A percentile compares a stretch with the other conserved stretches of the same genome.
phyloP scores from a whole-genome alignment of 2,329 filamentous ascomycete species.

The Cryphonectria nitschkei region DNA sequence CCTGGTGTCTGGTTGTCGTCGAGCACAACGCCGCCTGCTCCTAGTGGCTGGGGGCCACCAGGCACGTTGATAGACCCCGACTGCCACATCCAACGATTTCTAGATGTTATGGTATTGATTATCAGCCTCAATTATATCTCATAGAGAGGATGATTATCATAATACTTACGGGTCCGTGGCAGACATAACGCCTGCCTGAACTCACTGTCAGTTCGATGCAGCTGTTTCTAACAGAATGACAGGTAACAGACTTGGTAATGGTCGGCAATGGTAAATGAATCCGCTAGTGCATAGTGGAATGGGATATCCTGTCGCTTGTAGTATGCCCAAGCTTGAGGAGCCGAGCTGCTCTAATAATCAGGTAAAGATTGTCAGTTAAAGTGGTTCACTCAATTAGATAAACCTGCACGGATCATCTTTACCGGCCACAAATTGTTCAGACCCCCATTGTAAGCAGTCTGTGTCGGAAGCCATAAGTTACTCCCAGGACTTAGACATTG shows the following conservation, averaged over 20 bases:
- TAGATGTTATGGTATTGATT: not conserved
- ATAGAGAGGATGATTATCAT: not conserved
- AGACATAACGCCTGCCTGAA: conserved; percentile 49
- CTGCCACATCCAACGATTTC: conserved; percentile 45
- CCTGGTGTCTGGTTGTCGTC: conserved; percentile 54
- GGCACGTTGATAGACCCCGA: conserved; percentile 53
- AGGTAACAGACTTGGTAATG: conserved; percentile 46
- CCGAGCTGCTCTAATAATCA: conserved; percentile 34
- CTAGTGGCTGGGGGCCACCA: conserved; percentile 41
- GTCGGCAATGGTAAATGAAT: conserved; percentile 57
- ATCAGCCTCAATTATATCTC: too few relatives aligned
- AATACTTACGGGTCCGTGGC: conserved; percentile 47
- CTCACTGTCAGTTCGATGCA: not conserved
- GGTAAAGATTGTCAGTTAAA: not conserved
- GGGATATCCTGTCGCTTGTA: conserved; percentile 54
- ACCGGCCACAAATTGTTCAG: conserved; percentile 55
- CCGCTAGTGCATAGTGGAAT: conserved; percentile 57
- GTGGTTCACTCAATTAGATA: not conserved
- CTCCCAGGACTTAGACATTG: conserved; percentile 56
- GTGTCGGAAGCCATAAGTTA: conserved; percentile 56
- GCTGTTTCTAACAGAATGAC: not conserved
- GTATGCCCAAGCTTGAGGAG: conserved; percentile 56
- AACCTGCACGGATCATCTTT: conserved; percentile 36
- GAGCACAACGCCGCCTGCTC: conserved; percentile 47
- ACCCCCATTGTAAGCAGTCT: conserved; percentile 53